Conservation (phyloP, 305 asterid genomes). For the Coffea humblotiana region DNA sequence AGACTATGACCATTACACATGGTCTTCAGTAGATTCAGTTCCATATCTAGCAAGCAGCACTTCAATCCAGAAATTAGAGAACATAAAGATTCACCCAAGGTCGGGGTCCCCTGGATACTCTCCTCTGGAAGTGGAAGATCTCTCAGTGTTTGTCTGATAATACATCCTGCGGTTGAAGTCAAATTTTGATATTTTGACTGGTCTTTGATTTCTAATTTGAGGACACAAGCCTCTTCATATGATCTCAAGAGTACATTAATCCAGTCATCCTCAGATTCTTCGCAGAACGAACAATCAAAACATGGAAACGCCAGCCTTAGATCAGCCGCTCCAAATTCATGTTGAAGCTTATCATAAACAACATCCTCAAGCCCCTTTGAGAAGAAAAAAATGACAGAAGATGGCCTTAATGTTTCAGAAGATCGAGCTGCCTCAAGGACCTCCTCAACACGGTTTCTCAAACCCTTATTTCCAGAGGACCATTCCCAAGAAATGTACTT, state of each 20-base stretch:
- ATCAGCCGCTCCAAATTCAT: slow-evolving; percentile 52
- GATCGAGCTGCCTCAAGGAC: slow-evolving; percentile 62
- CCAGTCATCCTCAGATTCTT: slow-evolving; percentile 69
- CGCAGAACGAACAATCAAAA: slow-evolving; percentile 30
- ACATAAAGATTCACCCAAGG: slow-evolving; percentile 48
- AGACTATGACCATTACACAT: slow-evolving; percentile 24
- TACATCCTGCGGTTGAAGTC: slow-evolving; percentile 10
- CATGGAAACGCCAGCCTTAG: slow-evolving; percentile 31
- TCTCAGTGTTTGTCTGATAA: slow-evolving; percentile 1
- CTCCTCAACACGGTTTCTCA: slow-evolving; percentile 39
- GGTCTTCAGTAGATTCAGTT: neutral
- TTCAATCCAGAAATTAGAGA: slow-evolving; percentile 56
- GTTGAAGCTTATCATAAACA: slow-evolving; percentile 39
- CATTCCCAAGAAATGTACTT: slow-evolving; percentile 57
- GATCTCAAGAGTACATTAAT: slow-evolving; percentile 51
- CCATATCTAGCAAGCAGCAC: slow-evolving; percentile 42
- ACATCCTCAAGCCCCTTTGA: slow-evolving; percentile 56
- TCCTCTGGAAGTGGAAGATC: slow-evolving; percentile 4
- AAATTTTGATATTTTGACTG: neutral
- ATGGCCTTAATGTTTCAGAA: slow-evolving; percentile 58
- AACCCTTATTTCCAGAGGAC: slow-evolving; percentile 43
- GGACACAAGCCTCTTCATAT: slow-evolving; percentile 51
- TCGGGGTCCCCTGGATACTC: slow-evolving; percentile 32
- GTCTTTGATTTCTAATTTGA: slow-evolving; percentile 45
- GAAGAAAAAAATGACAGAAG: slow-evolving; percentile 64